Base-by-base conservation (phyloP, 805 yeast species). In the Yamadazyma olivae region DNA sequence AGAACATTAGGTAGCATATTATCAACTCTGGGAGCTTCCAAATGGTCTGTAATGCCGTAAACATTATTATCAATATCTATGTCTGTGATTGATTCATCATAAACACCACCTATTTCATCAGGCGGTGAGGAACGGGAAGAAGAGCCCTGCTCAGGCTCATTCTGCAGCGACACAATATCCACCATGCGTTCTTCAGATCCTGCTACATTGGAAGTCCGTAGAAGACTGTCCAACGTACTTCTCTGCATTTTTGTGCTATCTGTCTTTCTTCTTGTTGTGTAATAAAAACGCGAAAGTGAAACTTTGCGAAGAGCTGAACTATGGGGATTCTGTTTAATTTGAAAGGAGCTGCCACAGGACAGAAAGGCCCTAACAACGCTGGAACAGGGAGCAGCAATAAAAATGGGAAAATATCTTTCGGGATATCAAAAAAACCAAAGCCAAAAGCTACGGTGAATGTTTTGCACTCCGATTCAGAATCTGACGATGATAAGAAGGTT, bases 401-500 rank as follows among this genome's bases (percentile, higher is more conserved):
- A 4, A 32, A 17, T 16, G 20, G 18, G 17, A 13, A n/a, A 20
- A 10, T 7, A 10, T 20, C 7, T 20, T 20, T 7, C 23, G n/a
- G n/a, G n/a, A n/a, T n/a, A n/a, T n/a, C n/a, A n/a, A n/a, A n/a
- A n/a, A n/a, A n/a, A n/a, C n/a, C n/a, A n/a, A n/a, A n/a, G n/a
- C n/a, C n/a, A n/a, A n/a, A n/a, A n/a, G n/a, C n/a, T n/a, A 20
- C n/a, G n/a, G n/a, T n/a, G n/a, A n/a, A n/a, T n/a, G n/a, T n/a
- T n/a, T n/a, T n/a, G 6, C 28, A 30, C 17, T 21, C 28, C 6
- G 41, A 36, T 14, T 25, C 39, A 17, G 61, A 52, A 6, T 42
- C 49, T 6, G 58, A 49, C 19, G 54, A 49, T 16, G 51, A 41
- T 4, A 42, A 42, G 30, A 40, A 36, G 17, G 38, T 38, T 1